phyloP scores from a whole-genome alignment of 331 rosid species.

The Phaseolus coccineus region DNA sequence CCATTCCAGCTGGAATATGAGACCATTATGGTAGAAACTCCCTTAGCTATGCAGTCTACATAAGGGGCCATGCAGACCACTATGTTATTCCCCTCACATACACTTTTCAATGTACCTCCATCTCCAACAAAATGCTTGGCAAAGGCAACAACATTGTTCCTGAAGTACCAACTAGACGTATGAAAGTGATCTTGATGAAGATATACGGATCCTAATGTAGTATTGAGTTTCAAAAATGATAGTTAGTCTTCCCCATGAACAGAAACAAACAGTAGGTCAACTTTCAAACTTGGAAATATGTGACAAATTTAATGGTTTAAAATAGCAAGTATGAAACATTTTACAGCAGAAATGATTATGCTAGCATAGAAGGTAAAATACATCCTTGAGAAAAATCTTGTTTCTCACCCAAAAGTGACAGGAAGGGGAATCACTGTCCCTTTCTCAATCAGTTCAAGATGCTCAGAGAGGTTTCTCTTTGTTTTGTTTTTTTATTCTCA shows the following conservation, averaged over 20 bases:
- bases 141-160: conserved; percentile 72
- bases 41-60: conserved; percentile 68
- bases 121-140: conserved; percentile 96
- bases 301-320: background rate
- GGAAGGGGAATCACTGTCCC: background rate
- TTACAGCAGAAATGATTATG: background rate
- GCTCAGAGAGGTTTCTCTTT: background rate
- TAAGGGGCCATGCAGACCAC: conserved; percentile 76
- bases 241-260: background rate
- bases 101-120: conserved; percentile 79
- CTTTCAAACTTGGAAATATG: background rate
- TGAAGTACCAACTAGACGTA: conserved; percentile 42
- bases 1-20: conserved; percentile 85
- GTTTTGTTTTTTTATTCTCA: background rate
- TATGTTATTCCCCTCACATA: conserved; percentile 73
- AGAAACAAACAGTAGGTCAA: background rate
- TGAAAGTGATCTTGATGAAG: conserved; percentile 3
- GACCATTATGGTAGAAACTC: conserved; percentile 81
- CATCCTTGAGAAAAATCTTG: background rate
- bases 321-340: conserved; percentile 5
- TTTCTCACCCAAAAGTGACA: background rate
- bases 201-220: background rate
- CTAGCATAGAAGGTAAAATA: conserved; percentile 1
- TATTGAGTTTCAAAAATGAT: background rate
- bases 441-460: background rate